phyloP scores from a whole-genome alignment of 805 yeast species.

The Lipomyces mesembrius region DNA sequence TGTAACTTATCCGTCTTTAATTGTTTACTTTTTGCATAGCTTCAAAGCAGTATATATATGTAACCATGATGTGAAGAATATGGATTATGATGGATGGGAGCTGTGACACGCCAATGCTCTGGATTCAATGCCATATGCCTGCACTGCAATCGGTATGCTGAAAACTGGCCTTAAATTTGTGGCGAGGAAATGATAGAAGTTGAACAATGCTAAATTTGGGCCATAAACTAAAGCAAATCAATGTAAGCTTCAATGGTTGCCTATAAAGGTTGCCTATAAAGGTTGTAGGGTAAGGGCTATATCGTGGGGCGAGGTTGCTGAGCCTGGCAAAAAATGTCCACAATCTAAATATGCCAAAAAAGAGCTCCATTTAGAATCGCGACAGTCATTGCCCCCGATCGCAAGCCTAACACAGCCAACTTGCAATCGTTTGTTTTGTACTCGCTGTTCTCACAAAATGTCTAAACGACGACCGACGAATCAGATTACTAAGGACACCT shows the following conservation, averaged over 20 bases:
- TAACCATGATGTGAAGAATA: neutral
- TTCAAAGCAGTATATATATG: no score
- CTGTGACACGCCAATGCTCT: no score
- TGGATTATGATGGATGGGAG: no score
- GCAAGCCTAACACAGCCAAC: neutral
- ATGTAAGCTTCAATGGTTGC: neutral
- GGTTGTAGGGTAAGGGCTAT: neutral
- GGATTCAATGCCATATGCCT: neutral
- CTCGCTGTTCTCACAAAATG: slow-evolving; percentile 15
- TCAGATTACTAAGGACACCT: slow-evolving; percentile 26
- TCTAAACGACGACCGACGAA: slow-evolving; percentile 27
- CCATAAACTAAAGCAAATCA: no score
- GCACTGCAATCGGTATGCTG: neutral
- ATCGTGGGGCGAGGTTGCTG: neutral
- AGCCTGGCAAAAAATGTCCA: neutral
- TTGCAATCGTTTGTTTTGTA: neutral
- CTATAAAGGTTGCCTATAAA: no score
- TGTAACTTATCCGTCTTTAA: neutral
- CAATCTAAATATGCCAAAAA: neutral
- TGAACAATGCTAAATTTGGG: neutral
- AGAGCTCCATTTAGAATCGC: neutral
- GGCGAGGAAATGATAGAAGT: neutral
- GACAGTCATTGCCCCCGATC: neutral
- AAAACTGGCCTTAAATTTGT: neutral
- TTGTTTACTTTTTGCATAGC: neutral